These are phyloP conservation scores for Monoraphidium neglectum DNA, from an alignment of 139 green algal species.

Conservation along the genomic window DNA sequence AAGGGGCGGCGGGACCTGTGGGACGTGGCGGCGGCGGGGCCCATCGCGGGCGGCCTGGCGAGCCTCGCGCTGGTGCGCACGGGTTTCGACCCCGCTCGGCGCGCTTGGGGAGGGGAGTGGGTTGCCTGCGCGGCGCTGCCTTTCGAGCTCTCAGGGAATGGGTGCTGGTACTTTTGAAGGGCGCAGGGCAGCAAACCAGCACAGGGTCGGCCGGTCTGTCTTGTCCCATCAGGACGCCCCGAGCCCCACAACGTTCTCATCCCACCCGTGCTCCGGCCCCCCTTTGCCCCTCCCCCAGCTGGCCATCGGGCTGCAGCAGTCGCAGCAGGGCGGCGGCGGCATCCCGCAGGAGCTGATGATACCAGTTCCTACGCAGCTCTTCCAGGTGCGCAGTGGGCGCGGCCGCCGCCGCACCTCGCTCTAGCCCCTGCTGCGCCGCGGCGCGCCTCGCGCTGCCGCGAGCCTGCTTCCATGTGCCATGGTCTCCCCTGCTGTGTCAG, in stretches of 20 bases:
- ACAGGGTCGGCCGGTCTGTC: no score
- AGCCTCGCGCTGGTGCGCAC: conserved; percentile 61
- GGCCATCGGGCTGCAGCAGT: no score
- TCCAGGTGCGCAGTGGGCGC: conserved; percentile 50
- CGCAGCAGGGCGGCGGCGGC: background rate
- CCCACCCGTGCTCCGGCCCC: background rate
- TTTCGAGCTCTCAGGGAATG: no score
- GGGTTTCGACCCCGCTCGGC: conserved; percentile 43
- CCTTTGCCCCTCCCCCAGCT: background rate
- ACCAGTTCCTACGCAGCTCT: conserved; percentile 80
- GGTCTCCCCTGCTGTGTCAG: no score
- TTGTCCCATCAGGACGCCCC: background rate
- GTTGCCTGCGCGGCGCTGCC: background rate
- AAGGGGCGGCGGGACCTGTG: conserved; percentile 66
- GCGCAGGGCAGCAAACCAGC: no score
- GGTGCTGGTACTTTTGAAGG: no score
- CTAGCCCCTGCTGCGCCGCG: no score
- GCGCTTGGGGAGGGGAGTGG: no score
- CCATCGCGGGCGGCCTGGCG: conserved; percentile 53
- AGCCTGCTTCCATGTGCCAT: no score
- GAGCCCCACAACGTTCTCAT: background rate
- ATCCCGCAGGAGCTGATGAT: conserved; percentile 65
- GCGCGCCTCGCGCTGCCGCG: no score
- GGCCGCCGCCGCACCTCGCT: no score
- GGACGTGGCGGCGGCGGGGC: conserved; percentile 80